A percentile compares a stretch with the other conserved stretches of the same genome.
Evolutionary conservation across 1,284 basidiomycete species (phyloP).

Genomic region (Rhodotorula mucilaginosa): DNA sequence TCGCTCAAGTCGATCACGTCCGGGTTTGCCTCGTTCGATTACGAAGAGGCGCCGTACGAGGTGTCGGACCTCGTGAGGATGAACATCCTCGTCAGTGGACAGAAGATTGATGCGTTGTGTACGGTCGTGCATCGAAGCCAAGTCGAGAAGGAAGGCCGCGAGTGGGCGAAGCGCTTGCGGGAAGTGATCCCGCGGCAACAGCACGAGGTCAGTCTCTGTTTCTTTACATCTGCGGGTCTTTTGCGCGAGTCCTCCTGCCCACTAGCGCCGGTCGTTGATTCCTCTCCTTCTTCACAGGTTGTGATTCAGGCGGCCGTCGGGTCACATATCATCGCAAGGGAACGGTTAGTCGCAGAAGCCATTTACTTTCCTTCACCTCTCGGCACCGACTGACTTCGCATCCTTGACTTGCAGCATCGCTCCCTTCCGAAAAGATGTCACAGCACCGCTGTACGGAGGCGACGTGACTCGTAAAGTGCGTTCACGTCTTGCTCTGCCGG

Average conservation of each 20-base stretch:
- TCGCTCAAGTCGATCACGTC: conserved; percentile 63
- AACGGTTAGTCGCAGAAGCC: conserved; percentile 54
- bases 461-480: conserved; percentile 34
- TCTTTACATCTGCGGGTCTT: neutral
- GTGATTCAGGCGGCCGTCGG: conserved; percentile 61
- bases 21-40: conserved; percentile 52
- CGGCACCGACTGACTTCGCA: no score
- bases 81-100: conserved; percentile 79
- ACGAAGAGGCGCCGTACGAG: conserved; percentile 85
- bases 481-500: neutral
- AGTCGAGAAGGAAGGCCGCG: conserved; percentile 67
- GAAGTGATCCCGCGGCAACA: conserved; percentile 88
- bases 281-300: conserved; percentile 10
- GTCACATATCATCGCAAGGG: conserved; percentile 80
- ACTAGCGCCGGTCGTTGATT: neutral
- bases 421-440: conserved; percentile 84
- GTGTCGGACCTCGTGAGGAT: conserved; percentile 74
- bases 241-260: no score
- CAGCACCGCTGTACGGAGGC: conserved; percentile 38
- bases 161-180: conserved; percentile 82
- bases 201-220: conserved; percentile 67
- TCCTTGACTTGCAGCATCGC: conserved; percentile 57
- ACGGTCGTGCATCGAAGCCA: conserved; percentile 66
- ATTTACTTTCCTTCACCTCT: conserved; percentile 1
- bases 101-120: conserved; percentile 86